phyloP scores from a whole-genome alignment of 164 flowering plant genomes.

The Vitis rotundifolia region DNA sequence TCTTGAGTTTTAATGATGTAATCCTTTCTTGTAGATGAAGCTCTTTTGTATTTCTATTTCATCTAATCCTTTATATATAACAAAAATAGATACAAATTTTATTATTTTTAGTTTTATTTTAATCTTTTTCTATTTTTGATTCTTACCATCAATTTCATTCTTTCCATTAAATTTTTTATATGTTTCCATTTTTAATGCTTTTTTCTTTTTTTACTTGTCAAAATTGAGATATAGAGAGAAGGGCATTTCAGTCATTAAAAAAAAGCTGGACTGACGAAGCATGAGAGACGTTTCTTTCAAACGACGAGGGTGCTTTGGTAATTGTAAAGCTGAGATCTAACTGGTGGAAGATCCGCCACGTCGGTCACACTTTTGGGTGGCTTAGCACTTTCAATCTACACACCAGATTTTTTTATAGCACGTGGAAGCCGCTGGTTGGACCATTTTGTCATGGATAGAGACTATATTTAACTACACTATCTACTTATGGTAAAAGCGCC shows the following conservation, averaged over 20 bases:
- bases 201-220: not conserved
- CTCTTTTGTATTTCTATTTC: no score
- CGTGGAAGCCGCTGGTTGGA: constrained; percentile 30
- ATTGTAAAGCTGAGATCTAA: not conserved
- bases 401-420: constrained; percentile 17
- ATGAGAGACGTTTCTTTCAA: not conserved
- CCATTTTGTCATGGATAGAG: not conserved
- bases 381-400: not conserved
- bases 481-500: not conserved
- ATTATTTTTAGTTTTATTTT: no score
- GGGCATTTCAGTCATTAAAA: constrained; percentile 1
- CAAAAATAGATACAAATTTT: no score
- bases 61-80: no score
- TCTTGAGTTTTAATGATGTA: no score
- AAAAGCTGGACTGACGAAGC: not conserved
- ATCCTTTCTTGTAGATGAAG: no score
- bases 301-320: constrained; percentile 14
- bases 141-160: no score
- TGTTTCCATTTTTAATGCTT: no score
- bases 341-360: constrained; percentile 32
- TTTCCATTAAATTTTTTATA: no score
- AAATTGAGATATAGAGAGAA: not conserved
- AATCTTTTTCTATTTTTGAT: no score
- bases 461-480: not conserved
- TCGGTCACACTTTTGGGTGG: constrained; percentile 10